Base-by-base conservation (phyloP, 345 rosid genomes). In the Salix suchowensis region DNA sequence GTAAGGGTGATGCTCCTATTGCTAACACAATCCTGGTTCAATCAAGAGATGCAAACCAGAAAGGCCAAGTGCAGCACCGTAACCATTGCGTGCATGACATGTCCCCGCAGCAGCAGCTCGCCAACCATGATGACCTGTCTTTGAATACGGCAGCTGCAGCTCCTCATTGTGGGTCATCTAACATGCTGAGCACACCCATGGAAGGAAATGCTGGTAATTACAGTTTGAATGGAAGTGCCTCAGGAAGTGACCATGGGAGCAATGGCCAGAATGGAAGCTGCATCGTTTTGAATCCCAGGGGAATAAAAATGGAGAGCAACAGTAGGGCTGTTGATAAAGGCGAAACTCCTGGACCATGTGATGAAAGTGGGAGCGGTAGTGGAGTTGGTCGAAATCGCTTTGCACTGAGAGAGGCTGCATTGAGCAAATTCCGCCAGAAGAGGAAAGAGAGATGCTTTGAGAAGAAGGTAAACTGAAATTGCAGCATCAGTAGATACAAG, bases 391-490 rank as follows among this genome's bases (percentile, higher is more conserved):
- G 64, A 67, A 80, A 74, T 42, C 77, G 71, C 73, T 42, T 67
- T 67, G 58, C 86, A 32, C 88, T 66, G 44, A 87, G 90, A 85
- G 91, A 87, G 77, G 91, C 89, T 69, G 91, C 90, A 39, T 69
- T 88, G 72, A 75, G 77, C 75, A 88, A 90, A 77, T 90, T 88
- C 78, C 89, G 90, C 54, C 87, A 80, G 82, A 88, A 89, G 82
- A 85, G 91, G 75, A 90, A 88, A 75, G 83, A 90, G 68, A 74
- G 91, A 76, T 90, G 91, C 85, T 88, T 85, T 44, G 86, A 84
- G 77, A 88, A 87, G 80, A 88, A 87, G 89, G 91, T 85, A 82
- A 36, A 80, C 30, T 37, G 67, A 13, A 65, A 65, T 65, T 26
- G 67, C 34, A 5, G 13, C 69, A 15, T 6, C 19, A 30, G 30